Base-by-base conservation (phyloP, 225 moss, liverwort and hornwort genomes). In the Pseudoscleropodium purum region DNA sequence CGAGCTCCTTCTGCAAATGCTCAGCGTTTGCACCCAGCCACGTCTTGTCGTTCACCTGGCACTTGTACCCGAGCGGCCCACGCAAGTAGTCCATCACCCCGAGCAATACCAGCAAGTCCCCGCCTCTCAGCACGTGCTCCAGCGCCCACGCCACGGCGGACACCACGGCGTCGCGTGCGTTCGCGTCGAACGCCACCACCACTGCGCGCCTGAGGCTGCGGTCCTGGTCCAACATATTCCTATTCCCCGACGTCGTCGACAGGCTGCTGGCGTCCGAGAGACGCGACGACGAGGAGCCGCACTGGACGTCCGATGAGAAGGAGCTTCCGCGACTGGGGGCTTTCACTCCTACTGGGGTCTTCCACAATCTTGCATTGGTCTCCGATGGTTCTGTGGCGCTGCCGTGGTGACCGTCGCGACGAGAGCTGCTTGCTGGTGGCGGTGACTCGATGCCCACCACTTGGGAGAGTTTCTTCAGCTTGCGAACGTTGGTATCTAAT, bases 51-150 rank as follows among this genome's bases (percentile, higher is more conserved):
- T 94, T 75, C 83, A 94, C 92, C 75, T 86, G 90, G 75, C 82
- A 87, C 84, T 89, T 94, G 87, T 93, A 94, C 51, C 94, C 94
- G 20, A 93, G 86, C 51, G 94, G 94, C 63, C 94, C 94, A 11
- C 93, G 91, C 67, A 93, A 18, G 45, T 39, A 94, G 36, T 89
- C 77, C 45, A 94, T 85, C 68, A 93, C 90, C 16, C 93, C 94
- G 15, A 91, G 37, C 51, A 94, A 49, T 24, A 75, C 79, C 16
- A 94, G 75, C 67, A 79, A 16, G 31, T 94, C 91, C 41, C 91
- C 91, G 27, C 49, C 51, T 68, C 73, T 59, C 90, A 91, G 6
- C 52, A 85, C 87, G 27, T 83, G 77, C 36, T 59, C 85, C n/a
- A 93, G 86, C 79, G 88, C 88, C 94, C 94, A 94, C 49, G 82